These are phyloP conservation scores for Podospora tetraspora DNA, from an alignment of 495 filamentous ascomycete species.

Conservation along the genomic window DNA sequence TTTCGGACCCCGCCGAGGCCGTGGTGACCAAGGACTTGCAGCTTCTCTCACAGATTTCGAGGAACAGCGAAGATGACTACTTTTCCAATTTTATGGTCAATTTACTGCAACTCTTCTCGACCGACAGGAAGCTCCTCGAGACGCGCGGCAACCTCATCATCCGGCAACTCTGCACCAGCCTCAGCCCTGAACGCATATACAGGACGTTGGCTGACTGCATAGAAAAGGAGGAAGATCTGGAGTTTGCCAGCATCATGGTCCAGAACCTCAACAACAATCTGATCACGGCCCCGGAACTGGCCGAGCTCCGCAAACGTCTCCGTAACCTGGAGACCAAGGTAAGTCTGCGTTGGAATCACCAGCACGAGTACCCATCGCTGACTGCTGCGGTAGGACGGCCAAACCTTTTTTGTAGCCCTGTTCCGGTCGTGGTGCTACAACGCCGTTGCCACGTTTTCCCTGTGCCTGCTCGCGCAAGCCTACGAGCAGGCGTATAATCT, in stretches of 20 bases:
- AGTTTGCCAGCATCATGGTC: slow-evolving; percentile 99
- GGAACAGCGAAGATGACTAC: slow-evolving; percentile 93
- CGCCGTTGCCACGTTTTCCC: slow-evolving; percentile 92
- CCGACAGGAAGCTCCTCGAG: slow-evolving; percentile 84
- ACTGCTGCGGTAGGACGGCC: slow-evolving; percentile 63
- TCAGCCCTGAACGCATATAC: slow-evolving; percentile 94
- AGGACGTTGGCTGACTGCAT: slow-evolving; percentile 93
- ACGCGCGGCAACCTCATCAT: slow-evolving; percentile 95
- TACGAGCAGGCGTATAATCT: slow-evolving; percentile 98
- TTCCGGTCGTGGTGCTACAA: slow-evolving; percentile 99
- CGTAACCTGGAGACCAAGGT: slow-evolving; percentile 85
- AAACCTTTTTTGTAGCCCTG: slow-evolving; percentile 88
- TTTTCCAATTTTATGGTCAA: slow-evolving; percentile 98
- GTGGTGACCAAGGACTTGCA: slow-evolving; percentile 95
- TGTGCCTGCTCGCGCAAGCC: slow-evolving; percentile 93
- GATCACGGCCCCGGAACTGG: slow-evolving; percentile 91
- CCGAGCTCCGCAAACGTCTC: slow-evolving; percentile 82
- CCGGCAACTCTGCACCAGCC: slow-evolving; percentile 83
- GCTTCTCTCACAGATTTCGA: slow-evolving; percentile 90
- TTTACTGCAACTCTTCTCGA: slow-evolving; percentile 88
- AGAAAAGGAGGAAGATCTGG: slow-evolving; percentile 95
- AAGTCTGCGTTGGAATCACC: slow-evolving; percentile 5
- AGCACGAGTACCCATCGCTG: slow-evolving; percentile 9
- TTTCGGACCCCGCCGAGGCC: slow-evolving; percentile 91
- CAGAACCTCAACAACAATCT: slow-evolving; percentile 99